phyloP scores from a whole-genome alignment of 1,284 basidiomycete species.

The Sparassis latifolia region DNA sequence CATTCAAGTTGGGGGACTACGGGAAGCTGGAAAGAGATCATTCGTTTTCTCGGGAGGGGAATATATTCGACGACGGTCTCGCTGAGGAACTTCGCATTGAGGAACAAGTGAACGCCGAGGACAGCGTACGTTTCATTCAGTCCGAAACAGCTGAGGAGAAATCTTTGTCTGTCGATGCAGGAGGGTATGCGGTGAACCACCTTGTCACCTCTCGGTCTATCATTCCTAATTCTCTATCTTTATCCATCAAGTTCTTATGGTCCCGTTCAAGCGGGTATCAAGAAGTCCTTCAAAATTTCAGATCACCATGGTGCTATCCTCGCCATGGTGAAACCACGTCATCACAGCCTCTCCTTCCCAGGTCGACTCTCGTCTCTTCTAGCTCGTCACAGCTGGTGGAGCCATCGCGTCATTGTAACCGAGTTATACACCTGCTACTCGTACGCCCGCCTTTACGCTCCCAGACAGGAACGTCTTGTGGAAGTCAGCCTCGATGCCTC shows the following conservation, averaged over 20 bases:
- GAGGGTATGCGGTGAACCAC: neutral
- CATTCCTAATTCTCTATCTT: neutral
- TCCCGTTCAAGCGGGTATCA: neutral
- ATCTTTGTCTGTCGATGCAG: neutral
- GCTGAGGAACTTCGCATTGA: constrained; percentile 1
- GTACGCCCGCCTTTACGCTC: constrained; percentile 6
- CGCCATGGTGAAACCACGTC: constrained; percentile 1
- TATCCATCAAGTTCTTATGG: neutral
- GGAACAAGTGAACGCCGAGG: neutral
- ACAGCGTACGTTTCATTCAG: neutral
- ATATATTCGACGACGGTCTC: constrained; percentile 5
- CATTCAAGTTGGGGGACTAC: constrained; percentile 5
- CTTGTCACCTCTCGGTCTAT: neutral
- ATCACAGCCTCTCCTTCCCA: neutral
- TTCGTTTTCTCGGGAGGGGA: constrained; percentile 5
- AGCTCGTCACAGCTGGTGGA: neutral
- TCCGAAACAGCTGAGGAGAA: neutral
- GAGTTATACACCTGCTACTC: constrained; percentile 7
- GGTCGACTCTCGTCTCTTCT: constrained; percentile 3
- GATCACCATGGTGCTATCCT: constrained; percentile 4
- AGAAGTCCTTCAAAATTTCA: constrained; percentile 1
- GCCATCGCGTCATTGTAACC: constrained; percentile 2
- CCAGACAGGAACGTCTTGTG: neutral
- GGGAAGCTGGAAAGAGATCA: constrained; percentile 3
- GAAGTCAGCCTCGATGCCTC: constrained; percentile 1